Conservation (phyloP, 495 filamentous ascomycete genomes). For the Penicillium simplicissimum region DNA sequence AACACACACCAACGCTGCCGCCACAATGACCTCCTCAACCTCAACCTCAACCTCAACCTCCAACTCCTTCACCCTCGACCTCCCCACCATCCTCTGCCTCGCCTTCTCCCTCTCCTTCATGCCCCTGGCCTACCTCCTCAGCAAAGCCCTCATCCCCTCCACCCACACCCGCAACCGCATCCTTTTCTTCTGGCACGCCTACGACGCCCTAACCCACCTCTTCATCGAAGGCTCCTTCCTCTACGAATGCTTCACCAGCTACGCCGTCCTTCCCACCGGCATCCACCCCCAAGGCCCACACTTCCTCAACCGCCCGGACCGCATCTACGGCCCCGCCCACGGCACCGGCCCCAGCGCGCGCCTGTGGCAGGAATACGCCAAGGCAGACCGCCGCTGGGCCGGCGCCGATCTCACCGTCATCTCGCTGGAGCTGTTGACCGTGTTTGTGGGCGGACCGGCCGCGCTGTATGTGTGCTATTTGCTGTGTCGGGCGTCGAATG, state of each 20-base stretch:
- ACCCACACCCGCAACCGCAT: conserved; percentile 55
- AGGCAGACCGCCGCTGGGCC: conserved; percentile 83
- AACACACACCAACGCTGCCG: not conserved
- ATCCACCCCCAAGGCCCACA: conserved; percentile 43
- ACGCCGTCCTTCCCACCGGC: conserved; percentile 42
- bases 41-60: conserved; percentile 17
- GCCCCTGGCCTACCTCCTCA: conserved; percentile 51
- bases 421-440: conserved; percentile 82
- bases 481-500: conserved; percentile 42
- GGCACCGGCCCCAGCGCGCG: conserved; percentile 62
- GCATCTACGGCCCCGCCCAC: conserved; percentile 73
- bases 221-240: conserved; percentile 87
- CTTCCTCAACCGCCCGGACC: conserved; percentile 54
- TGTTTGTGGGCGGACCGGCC: conserved; percentile 72
- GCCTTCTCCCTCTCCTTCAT: conserved; percentile 54
- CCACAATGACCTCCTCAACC: conserved; percentile 16
- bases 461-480: conserved; percentile 70
- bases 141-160: conserved; percentile 46
- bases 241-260: conserved; percentile 88
- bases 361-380: conserved; percentile 92
- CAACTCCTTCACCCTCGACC: conserved; percentile 45
- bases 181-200: conserved; percentile 94
- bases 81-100: conserved; percentile 54
- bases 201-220: conserved; percentile 87
- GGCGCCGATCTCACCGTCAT: conserved; percentile 76